Base-by-base conservation (phyloP, 1,139 yeast species). In the Diutina siamensis region DNA sequence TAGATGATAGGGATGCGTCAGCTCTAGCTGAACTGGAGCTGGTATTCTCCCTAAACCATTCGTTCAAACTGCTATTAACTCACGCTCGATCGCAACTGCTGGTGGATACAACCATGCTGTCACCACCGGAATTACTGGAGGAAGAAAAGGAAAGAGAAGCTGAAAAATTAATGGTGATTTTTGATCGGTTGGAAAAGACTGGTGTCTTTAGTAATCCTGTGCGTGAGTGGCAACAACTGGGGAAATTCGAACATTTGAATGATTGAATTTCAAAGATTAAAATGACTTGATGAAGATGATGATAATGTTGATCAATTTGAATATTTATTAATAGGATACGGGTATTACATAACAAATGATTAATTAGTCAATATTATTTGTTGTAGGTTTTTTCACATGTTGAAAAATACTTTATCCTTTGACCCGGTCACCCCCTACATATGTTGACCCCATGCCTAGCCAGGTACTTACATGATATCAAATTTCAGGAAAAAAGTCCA, bases 61-160 rank as follows among this genome's bases (percentile, higher is more conserved):
- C 22, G 40, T 22, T 35, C 20, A 35, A 35, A 17, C 40, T 35
- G 40, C 22, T 35, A n/a, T 21, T 35, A 22, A 35, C 28, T 12
- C 40, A 35, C 4, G 40, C 40, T 8, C 27, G 20, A 7, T 35
- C 40, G 10, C 40, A 35, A 21, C 40, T 35, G 40, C 40, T 35
- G 40, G 40, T 35, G 27, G 40, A 35, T 7, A 19, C 36, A 21
- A 20, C 13, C 9, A 4, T 5, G 8, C 20, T 35, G 4, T 17
- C 35, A 3, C 38, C 28, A 5, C 18, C 19, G 17, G 56, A 52
- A 17, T 60, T 74, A 63, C 64, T 75, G 1, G 67, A 64, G n/a
- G 74, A 69, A 47, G 81, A 76, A 51, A 75, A 76, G 53, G 77
- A 74, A 49, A 55, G 57, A 9, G 81, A 76, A 52, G 76, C 80